phyloP scores from a whole-genome alignment of 352 stramenopile genomes.

The Phytophthora quininea region DNA sequence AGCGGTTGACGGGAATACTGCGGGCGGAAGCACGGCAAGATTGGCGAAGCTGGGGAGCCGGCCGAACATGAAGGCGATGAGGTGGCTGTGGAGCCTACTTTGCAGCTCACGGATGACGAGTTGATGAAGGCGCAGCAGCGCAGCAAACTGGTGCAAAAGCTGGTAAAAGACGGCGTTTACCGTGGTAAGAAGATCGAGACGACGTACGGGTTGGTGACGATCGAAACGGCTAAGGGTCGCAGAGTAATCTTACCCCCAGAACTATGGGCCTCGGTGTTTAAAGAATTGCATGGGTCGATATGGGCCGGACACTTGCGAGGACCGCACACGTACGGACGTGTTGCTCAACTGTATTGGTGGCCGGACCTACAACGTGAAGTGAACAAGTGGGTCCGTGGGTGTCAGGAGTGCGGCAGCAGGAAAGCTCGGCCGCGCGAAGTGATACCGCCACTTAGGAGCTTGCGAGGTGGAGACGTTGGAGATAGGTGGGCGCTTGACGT shows the following conservation, averaged over 20 bases:
- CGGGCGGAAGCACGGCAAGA: no score
- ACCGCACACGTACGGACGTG: neutral
- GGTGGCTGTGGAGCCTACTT: no score
- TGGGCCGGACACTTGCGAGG: neutral
- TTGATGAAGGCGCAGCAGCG: no score
- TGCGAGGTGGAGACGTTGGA: slow-evolving; percentile 4
- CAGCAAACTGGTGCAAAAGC: neutral
- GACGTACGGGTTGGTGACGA: neutral
- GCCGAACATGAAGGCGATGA: no score
- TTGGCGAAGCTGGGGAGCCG: no score
- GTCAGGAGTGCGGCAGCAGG: slow-evolving; percentile 17
- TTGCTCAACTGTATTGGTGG: neutral
- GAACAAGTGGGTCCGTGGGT: slow-evolving; percentile 7
- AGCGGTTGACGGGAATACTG: no score
- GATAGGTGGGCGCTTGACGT: slow-evolving; percentile 19
- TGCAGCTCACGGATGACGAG: no score
- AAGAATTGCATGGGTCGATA: neutral
- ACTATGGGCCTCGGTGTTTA: neutral
- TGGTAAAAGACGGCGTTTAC: neutral
- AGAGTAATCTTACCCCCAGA: neutral
- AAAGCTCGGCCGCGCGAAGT: slow-evolving; percentile 11
- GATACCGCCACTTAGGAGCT: slow-evolving; percentile 18
- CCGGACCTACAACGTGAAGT: neutral
- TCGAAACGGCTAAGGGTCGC: neutral
- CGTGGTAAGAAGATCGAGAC: neutral